These are phyloP conservation scores for Astragalus glycyphyllos DNA, from an alignment of 306 rosid genomes.

Conservation along the genomic window DNA sequence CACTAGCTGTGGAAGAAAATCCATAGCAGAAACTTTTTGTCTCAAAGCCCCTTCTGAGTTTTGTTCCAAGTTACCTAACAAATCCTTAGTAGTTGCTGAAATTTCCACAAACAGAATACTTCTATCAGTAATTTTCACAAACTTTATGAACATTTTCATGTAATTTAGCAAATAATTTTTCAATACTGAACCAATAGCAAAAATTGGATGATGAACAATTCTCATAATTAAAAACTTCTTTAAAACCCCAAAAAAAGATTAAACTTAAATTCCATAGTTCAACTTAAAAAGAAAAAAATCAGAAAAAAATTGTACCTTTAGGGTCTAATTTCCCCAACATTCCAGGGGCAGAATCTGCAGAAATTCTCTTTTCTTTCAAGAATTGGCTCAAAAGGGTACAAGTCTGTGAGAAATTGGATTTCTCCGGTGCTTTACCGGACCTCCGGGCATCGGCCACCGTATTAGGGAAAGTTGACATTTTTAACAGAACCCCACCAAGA, in stretches of 20 bases:
- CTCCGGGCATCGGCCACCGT: conserved; percentile 41
- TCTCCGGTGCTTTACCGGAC: conserved; percentile 60
- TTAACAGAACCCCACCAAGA: conserved; percentile 1
- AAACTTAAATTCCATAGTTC: not conserved
- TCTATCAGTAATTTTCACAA: conserved; percentile 30
- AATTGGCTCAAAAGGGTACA: conserved; percentile 70
- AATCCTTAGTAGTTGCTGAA: conserved; percentile 53
- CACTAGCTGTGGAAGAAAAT: conserved; percentile 51
- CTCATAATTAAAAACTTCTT: not conserved
- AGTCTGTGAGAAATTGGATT: conserved; percentile 71
- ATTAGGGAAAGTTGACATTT: conserved; percentile 42
- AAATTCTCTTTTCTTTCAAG: conserved; percentile 77
- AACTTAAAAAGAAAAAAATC: not conserved
- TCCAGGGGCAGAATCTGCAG: conserved; percentile 45
- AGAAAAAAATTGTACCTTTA: conserved; percentile 44
- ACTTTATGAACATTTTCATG: not conserved
- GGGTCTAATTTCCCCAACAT: conserved; percentile 49
- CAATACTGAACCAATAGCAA: not conserved
- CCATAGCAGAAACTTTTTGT: conserved; percentile 47
- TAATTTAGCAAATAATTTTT: conserved; percentile 33
- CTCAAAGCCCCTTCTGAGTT: conserved; percentile 46
- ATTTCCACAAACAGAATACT: conserved; percentile 27
- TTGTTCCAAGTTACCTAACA: conserved; percentile 54
- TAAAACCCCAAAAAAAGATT: not conserved
- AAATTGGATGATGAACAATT: not conserved